phyloP scores from a whole-genome alignment of 2,329 filamentous ascomycete species.

The Clonostachys rosea region DNA sequence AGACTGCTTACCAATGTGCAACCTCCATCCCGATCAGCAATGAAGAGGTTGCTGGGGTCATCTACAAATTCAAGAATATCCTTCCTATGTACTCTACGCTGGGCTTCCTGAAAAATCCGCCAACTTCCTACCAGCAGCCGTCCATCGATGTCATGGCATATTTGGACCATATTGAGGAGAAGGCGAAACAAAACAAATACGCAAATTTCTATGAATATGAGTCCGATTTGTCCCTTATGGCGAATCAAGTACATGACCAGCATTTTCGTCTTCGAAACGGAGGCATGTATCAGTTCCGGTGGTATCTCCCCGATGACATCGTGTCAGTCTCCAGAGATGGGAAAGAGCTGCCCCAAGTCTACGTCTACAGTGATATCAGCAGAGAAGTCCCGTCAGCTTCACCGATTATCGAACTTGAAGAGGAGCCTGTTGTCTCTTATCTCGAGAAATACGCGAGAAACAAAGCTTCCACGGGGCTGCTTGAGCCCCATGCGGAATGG shows the following conservation, averaged over 20 bases:
- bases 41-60: constrained; percentile 22
- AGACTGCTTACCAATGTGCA: constrained; percentile 26
- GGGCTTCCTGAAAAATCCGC: constrained; percentile 45
- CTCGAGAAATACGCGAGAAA: too few species aligned
- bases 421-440: too few species aligned
- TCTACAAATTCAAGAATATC: constrained; percentile 31
- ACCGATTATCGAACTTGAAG: too few species aligned
- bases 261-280: constrained; percentile 52
- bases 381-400: too few species aligned
- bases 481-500: too few species aligned
- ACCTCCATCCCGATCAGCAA: constrained; percentile 29
- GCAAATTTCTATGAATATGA: constrained; percentile 51
- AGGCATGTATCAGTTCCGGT: constrained; percentile 26
- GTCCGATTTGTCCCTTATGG: constrained; percentile 44
- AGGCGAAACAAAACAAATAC: constrained; percentile 33
- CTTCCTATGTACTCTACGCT: constrained; percentile 43
- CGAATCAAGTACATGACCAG: constrained; percentile 55
- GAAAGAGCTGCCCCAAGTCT: too few species aligned
- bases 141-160: constrained; percentile 39
- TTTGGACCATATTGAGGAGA: constrained; percentile 36
- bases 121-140: constrained; percentile 42
- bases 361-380: too few species aligned
- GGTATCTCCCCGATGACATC: constrained; percentile 24
- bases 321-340: too few species aligned
- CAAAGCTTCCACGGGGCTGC: too few species aligned